Evolutionary conservation across 345 rosid genomes (phyloP).

Genomic region (Cardiospermum halicacabum): DNA sequence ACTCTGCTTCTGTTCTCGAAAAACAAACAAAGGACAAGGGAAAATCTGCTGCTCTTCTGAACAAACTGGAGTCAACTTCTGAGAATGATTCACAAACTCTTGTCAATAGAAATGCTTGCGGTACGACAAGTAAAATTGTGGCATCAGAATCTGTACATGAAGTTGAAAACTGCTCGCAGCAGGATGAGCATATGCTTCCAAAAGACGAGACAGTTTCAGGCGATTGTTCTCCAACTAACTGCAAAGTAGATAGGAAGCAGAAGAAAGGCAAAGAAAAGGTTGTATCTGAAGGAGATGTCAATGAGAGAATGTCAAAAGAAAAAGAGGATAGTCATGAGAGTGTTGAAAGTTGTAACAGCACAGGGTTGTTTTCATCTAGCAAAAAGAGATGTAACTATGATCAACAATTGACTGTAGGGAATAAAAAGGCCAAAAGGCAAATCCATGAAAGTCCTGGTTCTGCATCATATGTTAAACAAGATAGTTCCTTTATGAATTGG

Average conservation of each 20-base stretch:
- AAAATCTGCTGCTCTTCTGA: conserved; percentile 11
- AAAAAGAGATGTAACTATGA: conserved; percentile 51
- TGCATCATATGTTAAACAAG: conserved; percentile 44
- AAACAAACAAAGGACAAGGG: conserved; percentile 23
- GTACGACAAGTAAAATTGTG: conserved; percentile 21
- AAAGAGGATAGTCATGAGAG: conserved; percentile 71
- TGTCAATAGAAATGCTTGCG: conserved; percentile 21
- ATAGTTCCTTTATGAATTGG: conserved; percentile 90
- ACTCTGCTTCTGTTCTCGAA: conserved; percentile 17
- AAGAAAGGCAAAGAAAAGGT: conserved; percentile 59
- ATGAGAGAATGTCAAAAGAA: conserved; percentile 35
- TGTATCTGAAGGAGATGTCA: conserved; percentile 47
- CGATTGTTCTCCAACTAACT: conserved; percentile 26
- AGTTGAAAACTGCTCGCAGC: conserved; percentile 25
- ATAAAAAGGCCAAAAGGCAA: conserved; percentile 57
- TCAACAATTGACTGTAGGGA: conserved; percentile 42
- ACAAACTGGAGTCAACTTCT: conserved; percentile 52
- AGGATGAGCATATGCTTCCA: conserved; percentile 26
- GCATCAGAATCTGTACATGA: conserved; percentile 25
- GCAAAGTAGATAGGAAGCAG: conserved; percentile 26
- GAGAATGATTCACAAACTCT: conserved; percentile 44
- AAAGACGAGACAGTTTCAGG: conserved; percentile 16
- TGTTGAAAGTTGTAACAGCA: conserved; percentile 79
- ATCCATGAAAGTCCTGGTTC: conserved; percentile 46
- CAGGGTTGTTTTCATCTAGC: conserved; percentile 39